Conservation (phyloP, 2,329 filamentous ascomycete genomes). For the Microsporum ferrugineum region DNA sequence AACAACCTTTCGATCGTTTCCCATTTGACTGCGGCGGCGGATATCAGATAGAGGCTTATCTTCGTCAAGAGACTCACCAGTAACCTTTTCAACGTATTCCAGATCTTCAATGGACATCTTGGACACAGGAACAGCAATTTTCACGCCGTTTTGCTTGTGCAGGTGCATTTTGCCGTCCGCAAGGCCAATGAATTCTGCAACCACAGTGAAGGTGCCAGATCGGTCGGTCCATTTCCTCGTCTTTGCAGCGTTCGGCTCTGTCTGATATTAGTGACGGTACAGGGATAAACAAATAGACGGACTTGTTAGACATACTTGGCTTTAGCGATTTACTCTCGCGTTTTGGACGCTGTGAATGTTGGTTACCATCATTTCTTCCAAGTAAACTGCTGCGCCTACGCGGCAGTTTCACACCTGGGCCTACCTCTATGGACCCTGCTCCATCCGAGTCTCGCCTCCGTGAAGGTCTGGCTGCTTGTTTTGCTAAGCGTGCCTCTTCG, state of each 20-base stretch:
- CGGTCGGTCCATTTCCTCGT: constrained; percentile 90
- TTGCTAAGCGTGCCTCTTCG: constrained; percentile 75
- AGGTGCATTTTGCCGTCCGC: constrained; percentile 95
- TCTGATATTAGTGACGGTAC: neutral
- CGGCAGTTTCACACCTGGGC: constrained; percentile 62
- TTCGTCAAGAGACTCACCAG: constrained; percentile 79
- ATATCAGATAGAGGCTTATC: constrained; percentile 88
- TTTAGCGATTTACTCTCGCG: constrained; percentile 61
- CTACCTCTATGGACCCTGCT: constrained; percentile 57
- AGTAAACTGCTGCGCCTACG: constrained; percentile 68
- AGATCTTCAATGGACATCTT: constrained; percentile 96
- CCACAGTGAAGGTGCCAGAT: constrained; percentile 90
- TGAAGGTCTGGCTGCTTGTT: constrained; percentile 58
- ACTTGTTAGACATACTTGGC: constrained; percentile 52
- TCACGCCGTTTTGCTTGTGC: constrained; percentile 95
- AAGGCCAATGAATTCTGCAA: constrained; percentile 88
- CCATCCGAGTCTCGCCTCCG: constrained; percentile 43
- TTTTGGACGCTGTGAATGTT: constrained; percentile 59
- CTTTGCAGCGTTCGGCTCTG: constrained; percentile 72
- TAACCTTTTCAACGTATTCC: constrained; percentile 80
- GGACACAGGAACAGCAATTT: constrained; percentile 86
- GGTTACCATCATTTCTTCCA: constrained; percentile 55
- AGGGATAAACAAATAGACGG: neutral
- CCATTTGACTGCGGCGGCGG: constrained; percentile 39
- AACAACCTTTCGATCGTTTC: constrained; percentile 29